Evolutionary conservation across 2,329 filamentous ascomycete species (phyloP).

Genomic region (Pyricularia sp.): DNA sequence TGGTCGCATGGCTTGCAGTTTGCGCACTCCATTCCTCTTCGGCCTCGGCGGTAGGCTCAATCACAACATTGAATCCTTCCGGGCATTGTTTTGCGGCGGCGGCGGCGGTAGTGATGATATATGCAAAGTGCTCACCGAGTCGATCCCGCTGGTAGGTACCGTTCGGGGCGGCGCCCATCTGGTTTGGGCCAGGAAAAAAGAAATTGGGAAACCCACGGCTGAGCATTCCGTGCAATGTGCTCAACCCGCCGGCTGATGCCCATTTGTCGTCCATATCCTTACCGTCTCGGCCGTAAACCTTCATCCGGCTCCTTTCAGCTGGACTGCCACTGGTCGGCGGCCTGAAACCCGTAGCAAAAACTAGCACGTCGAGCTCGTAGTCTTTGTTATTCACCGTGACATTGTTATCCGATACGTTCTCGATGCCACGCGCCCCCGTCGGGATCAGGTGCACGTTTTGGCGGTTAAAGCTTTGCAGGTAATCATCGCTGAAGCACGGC

Average conservation of each 20-base stretch:
- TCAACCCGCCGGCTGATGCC: not conserved
- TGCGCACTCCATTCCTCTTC: not conserved
- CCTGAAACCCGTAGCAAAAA: not conserved
- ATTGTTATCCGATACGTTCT: constrained; percentile 38
- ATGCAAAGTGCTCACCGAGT: not conserved
- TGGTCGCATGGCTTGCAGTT: not conserved
- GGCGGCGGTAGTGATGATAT: not conserved
- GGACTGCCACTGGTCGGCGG: not conserved
- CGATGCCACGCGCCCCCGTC: constrained; percentile 22
- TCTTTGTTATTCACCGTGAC: constrained; percentile 35
- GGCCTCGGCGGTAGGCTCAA: not conserved
- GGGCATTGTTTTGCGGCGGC: not conserved
- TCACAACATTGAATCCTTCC: not conserved
- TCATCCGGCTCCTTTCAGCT: not conserved
- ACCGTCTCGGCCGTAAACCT: not conserved
- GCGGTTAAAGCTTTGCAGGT: constrained; percentile 48
- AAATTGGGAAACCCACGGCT: not conserved
- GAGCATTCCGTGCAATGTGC: not conserved
- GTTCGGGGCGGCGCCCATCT: not conserved
- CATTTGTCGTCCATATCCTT: not conserved
- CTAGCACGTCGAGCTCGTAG: constrained; percentile 27
- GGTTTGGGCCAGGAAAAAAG: not conserved
- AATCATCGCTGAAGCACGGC: constrained; percentile 51
- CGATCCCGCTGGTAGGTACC: not conserved
- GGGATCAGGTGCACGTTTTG: constrained; percentile 51